phyloP scores from a whole-genome alignment of 169 alveolate species.

The Plasmodium chabaudi region DNA sequence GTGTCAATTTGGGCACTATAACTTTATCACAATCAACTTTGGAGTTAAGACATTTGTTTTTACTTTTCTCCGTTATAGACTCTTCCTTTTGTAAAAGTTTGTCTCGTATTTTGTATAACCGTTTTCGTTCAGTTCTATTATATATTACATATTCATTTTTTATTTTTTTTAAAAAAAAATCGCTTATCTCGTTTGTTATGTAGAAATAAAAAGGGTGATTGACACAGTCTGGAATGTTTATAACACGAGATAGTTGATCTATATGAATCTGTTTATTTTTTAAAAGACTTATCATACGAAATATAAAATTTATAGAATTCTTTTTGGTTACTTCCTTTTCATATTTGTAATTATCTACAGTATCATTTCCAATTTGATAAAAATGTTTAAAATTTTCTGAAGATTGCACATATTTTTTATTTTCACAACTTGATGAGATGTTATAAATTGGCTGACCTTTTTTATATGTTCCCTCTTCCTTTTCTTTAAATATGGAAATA shows the following conservation, averaged over 20 bases:
- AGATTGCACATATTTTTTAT: neutral
- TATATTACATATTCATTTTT: slow-evolving; percentile 32
- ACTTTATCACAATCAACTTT: neutral
- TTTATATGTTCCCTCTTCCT: neutral
- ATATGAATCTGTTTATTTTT: slow-evolving; percentile 19
- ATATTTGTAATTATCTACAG: neutral
- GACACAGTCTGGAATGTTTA: slow-evolving; percentile 17
- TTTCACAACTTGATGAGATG: neutral
- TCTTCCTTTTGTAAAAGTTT: neutral
- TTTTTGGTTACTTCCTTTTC: neutral
- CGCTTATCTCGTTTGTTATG: slow-evolving; percentile 20
- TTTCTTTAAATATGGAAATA: neutral
- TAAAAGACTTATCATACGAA: slow-evolving; percentile 12
- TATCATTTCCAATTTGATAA: slow-evolving; percentile 6
- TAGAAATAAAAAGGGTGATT: slow-evolving; percentile 6
- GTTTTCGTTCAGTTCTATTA: slow-evolving; percentile 35
- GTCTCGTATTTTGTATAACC: slow-evolving; percentile 18
- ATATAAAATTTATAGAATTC: slow-evolving; percentile 15
- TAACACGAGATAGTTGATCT: neutral
- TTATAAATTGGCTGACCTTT: neutral
- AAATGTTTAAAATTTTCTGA: slow-evolving; percentile 8
- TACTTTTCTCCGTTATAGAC: neutral
- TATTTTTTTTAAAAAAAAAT: slow-evolving; percentile 17
- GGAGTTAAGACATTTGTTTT: neutral
- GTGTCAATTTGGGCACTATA: slow-evolving; percentile 4